Evolutionary conservation across 2,329 filamentous ascomycete species (phyloP).

Genomic region (Mycosphaerella arachidis): DNA sequence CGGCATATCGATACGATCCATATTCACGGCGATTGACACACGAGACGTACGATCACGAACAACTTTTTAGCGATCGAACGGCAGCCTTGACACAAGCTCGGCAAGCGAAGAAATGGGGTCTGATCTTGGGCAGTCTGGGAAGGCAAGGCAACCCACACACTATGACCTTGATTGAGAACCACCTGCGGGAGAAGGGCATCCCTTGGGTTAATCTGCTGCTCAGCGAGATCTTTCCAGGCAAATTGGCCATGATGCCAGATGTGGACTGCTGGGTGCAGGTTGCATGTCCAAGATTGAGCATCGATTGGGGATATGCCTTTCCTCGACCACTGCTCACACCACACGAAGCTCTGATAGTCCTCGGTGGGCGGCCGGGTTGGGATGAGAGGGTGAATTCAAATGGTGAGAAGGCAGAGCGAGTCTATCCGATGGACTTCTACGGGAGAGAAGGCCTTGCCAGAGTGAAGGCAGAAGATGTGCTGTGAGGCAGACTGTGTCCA

Average conservation of each 20-base stretch:
- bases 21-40: constrained; percentile 88
- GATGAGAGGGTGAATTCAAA: constrained; percentile 39
- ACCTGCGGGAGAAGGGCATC: constrained; percentile 66
- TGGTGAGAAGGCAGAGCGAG: constrained; percentile 17
- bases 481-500: constrained; percentile 6
- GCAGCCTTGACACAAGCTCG: constrained; percentile 73
- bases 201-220: constrained; percentile 81
- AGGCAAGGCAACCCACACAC: constrained; percentile 95
- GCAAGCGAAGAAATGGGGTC: constrained; percentile 80
- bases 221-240: constrained; percentile 94
- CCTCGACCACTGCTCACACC: constrained; percentile 81
- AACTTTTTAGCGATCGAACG: constrained; percentile 77
- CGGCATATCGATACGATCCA: constrained; percentile 94
- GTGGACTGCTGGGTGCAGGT: constrained; percentile 99
- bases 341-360: constrained; percentile 88
- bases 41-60: constrained; percentile 85
- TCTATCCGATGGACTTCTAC: constrained; percentile 98
- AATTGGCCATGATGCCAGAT: constrained; percentile 85
- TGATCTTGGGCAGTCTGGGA: constrained; percentile 88
- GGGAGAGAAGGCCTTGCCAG: constrained; percentile 84
- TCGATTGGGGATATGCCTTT: constrained; percentile 99
- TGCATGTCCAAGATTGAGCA: constrained; percentile 91
- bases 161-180: constrained; percentile 76
- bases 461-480: constrained; percentile 50
- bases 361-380: constrained; percentile 69